Percentiles rank a stretch among this genome's conserved stretches.
Evolutionary conservation across 331 rosid genomes (phyloP).

Genomic region (Rosa hybrid): DNA sequence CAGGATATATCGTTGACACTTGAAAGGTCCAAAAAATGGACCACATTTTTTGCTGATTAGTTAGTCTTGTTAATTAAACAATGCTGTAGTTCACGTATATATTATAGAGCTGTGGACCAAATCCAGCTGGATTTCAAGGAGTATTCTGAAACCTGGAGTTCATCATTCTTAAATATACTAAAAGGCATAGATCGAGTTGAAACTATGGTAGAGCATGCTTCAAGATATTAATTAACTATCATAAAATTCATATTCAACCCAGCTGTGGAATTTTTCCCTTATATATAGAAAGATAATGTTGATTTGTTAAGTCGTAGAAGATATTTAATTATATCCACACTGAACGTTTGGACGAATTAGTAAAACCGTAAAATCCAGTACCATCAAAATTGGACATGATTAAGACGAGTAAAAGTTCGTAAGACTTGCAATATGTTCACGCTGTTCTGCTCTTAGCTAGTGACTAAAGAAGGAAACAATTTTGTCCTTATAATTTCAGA

Average conservation of each 20-base stretch:
- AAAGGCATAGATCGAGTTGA: not conserved
- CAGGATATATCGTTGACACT: not conserved
- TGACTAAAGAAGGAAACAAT: not conserved
- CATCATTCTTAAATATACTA: not conserved
- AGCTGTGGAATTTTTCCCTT: not conserved
- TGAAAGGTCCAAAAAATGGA: not conserved
- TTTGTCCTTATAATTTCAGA: not conserved
- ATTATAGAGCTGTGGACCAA: not conserved
- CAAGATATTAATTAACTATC: not conserved
- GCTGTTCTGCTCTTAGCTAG: not conserved
- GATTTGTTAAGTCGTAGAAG: no score
- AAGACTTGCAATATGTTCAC: not conserved
- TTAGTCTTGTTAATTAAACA: not conserved
- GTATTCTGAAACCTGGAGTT: not conserved
- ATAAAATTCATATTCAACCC: not conserved
- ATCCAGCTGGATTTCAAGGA: not conserved
- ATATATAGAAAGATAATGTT: no score
- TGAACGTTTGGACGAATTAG: not conserved
- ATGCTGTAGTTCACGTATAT: not conserved
- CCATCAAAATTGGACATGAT: not conserved
- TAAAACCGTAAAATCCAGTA: not conserved
- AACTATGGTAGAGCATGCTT: not conserved
- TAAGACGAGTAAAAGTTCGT: not conserved
- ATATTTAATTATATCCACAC: no score
- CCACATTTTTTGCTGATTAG: not conserved